Evolutionary conservation across 345 rosid species (phyloP), one percentile per base, ranked within the genome.

Genomic region (Hibiscus tridactylites): DNA sequence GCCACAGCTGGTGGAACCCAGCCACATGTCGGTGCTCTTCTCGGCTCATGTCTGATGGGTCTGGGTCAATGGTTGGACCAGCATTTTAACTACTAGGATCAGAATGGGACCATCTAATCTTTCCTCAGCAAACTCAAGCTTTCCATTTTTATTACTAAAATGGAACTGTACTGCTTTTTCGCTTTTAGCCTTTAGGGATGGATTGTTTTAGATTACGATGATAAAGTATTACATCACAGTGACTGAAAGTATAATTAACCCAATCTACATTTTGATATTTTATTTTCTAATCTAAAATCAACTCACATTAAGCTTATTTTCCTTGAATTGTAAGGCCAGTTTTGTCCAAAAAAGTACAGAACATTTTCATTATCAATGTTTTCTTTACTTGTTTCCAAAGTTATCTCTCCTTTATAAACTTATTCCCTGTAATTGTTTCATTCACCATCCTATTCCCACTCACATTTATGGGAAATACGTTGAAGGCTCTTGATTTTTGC

Each of bases 21-120:
- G 68, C 61, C 70, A 58, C 63, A 46, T 52, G 77, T 74, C 68
- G n/a, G 33, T 15, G 28, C 39, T 46, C 62, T n/a, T 67, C 0
- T 19, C 61, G 39, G 28, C 26, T 58, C 29, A 35, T 53, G 61
- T 15, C 46, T 56, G 24, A 29, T 65, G 47, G 56, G 73, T 70
- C 74, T 33, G 26, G 26, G 58, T 70, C 76, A 72, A 68, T 71
- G 75, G 71, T 71, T 57, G 62, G 76, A 72, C 77, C 75, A 61
- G 10, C 63, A 46, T 15, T 26, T 42, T 17, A 66, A 63, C 61
- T 26, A 19, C 31, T 16, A 9, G 73, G n/a, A 9, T 19, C 11
- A 6, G 73, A 12, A 9, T 19, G 15, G 75, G 68, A 46, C 77
- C 75, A 74, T 61, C 57, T 44, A 65, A 56, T 60, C 68, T 28